Base-by-base conservation (phyloP, 305 asterid genomes). In the Fraxinus sp. region DNA sequence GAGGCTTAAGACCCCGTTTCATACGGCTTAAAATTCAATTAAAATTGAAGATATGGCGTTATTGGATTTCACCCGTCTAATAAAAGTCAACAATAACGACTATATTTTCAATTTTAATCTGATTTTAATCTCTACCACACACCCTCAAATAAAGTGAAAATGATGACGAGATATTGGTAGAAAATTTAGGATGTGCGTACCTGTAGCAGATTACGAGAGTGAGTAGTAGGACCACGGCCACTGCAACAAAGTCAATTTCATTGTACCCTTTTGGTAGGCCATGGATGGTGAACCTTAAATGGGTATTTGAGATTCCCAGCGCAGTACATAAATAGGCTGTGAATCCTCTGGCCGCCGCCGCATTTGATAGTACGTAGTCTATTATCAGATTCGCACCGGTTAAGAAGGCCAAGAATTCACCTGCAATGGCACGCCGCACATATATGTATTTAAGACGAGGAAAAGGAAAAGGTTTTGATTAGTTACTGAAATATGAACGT, bases 301-400 rank as follows among this genome's bases (percentile, higher is more conserved):
- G 86, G 1, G 88, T 78, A 55, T 81, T 84, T 1, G 97, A 86
- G 3, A 91, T 26, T 28, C 98, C 98, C 3, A 94, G 10, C 0
- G 95, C 97, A 0, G 97, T 90, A 83, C 90, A 92, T 3, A 95
- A 81, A 86, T 95, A 95, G 4, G 90, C 89, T 0, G 98, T 95
- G 87, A 95, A 91, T 18, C 98, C 89, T 80, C 98, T 90, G 41
- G 98, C 97, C 80, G 92, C 98, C 1, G 98, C 98, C 13, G 98
- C 98, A 86, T 95, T 95, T 57, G 98, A 95, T 80, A 95, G 78
- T 5, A 95, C 98, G 75, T 95, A 95, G 79, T 95, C 98, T 79
- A 95, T 88, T 22, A 95, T 89, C 79, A 95, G 86, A 89, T 94
- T 95, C 1, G 98, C 89, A 0, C 98, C 98, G 18, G 98, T 92